phyloP scores from a whole-genome alignment of 1,139 yeast genomes.

The Saccharomyces hybrid region DNA sequence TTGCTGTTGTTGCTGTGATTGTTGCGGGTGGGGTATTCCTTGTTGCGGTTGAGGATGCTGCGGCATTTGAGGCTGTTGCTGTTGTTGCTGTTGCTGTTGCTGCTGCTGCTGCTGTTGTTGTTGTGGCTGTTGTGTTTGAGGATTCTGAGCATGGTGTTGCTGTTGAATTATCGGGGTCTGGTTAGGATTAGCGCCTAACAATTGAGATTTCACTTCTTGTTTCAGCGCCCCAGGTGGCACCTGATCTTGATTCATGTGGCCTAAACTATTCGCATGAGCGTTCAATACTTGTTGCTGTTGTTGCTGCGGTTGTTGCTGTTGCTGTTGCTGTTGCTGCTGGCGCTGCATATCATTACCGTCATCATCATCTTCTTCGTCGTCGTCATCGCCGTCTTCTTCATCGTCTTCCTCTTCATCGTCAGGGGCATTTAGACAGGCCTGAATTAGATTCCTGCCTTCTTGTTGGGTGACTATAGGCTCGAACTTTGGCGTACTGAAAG shows the following conservation, averaged over 20 bases:
- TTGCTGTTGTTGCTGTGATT: slow-evolving; percentile 7
- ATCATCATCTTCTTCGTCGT: slow-evolving; percentile 1
- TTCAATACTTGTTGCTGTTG: slow-evolving; percentile 8
- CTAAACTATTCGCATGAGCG: background rate
- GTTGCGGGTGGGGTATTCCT: slow-evolving; percentile 11
- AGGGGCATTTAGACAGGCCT: slow-evolving; percentile 94
- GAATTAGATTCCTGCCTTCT: slow-evolving; percentile 93
- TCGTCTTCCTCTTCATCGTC: slow-evolving; percentile 45
- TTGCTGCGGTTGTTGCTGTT: slow-evolving; percentile 12
- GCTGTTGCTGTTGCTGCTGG: slow-evolving; percentile 13
- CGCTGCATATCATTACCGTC: background rate
- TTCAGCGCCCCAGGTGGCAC: background rate
- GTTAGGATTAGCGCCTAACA: background rate
- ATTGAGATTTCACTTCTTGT: background rate
- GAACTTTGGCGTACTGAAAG: slow-evolving; percentile 96
- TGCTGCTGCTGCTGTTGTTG: slow-evolving; percentile 13
- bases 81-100: slow-evolving; percentile 5
- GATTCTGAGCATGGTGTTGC: slow-evolving; percentile 8
- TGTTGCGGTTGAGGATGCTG: slow-evolving; percentile 20
- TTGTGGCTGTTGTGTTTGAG: slow-evolving; percentile 4
- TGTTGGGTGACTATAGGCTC: slow-evolving; percentile 97
- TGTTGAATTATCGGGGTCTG: slow-evolving; percentile 6
- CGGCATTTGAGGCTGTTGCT: slow-evolving; percentile 7
- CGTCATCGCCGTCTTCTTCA: slow-evolving; percentile 38
- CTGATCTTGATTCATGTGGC: background rate